phyloP scores from a whole-genome alignment of 495 filamentous ascomycete species.

The Penicillium coprophilum region DNA sequence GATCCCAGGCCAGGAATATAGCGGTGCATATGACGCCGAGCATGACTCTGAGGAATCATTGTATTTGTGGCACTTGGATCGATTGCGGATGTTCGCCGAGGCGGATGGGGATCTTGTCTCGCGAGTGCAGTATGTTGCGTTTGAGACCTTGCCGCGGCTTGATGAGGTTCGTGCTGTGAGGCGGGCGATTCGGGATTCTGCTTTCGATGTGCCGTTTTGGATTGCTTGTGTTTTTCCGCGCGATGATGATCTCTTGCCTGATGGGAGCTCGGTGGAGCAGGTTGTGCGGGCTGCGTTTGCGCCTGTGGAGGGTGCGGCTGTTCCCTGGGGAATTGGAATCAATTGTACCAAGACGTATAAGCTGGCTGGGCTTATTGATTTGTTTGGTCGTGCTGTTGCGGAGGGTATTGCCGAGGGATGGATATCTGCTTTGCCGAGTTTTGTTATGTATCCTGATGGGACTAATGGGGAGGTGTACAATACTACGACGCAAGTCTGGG shows the following conservation, averaged over 20 bases:
- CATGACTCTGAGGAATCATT: constrained; percentile 45
- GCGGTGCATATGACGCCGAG: constrained; percentile 53
- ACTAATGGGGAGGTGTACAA: constrained; percentile 67
- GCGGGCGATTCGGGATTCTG: constrained; percentile 37
- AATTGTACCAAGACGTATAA: constrained; percentile 65
- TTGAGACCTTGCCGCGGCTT: constrained; percentile 60
- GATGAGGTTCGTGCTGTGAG: constrained; percentile 62
- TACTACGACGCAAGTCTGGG: constrained; percentile 59
- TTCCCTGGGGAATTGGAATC: constrained; percentile 63
- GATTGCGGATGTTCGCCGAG: constrained; percentile 49
- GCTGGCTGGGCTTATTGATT: constrained; percentile 45
- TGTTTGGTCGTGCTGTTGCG: constrained; percentile 39
- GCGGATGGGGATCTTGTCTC: constrained; percentile 25
- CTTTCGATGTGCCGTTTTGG: constrained; percentile 49
- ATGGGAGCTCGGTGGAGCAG: constrained; percentile 31
- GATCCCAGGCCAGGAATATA: constrained; percentile 63
- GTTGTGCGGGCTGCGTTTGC: constrained; percentile 34
- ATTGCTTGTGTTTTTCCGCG: constrained; percentile 61
- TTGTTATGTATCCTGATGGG: constrained; percentile 69
- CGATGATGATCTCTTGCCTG: constrained; percentile 48
- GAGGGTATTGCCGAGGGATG: constrained; percentile 15
- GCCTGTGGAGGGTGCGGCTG: constrained; percentile 18
- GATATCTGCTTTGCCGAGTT: constrained; percentile 40
- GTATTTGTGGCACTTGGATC: constrained; percentile 54
- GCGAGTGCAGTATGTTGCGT: constrained; percentile 56